Percentiles rank a stretch among this genome's conserved stretches.
These are phyloP conservation scores for Paramecium primaurelia DNA, from an alignment of 73 alveolate genomes.

Conservation along the genomic window DNA sequence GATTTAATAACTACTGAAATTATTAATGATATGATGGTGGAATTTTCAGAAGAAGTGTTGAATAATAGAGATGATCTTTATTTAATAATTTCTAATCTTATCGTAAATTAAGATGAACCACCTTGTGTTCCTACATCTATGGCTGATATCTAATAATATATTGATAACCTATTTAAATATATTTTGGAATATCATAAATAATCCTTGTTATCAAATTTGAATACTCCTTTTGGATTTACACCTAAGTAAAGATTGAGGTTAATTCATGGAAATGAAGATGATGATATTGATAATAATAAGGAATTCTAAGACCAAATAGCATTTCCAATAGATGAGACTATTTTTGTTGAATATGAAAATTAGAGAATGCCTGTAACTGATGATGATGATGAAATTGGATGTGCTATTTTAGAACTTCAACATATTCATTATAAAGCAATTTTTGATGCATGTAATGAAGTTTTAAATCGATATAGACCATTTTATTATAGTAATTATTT, in stretches of 20 bases:
- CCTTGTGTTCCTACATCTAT: slow-evolving; percentile 8
- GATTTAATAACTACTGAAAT: background rate
- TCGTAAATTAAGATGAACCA: background rate
- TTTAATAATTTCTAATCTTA: background rate
- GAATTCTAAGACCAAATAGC: background rate
- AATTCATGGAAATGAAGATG: slow-evolving; percentile 44
- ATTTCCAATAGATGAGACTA: slow-evolving; percentile 1
- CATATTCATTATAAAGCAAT: slow-evolving; percentile 79
- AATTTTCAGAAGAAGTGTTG: background rate
- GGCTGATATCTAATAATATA: background rate
- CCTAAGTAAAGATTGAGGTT: background rate
- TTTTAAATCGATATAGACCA: slow-evolving; percentile 72
- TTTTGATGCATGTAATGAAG: slow-evolving; percentile 80
- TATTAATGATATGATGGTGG: background rate
- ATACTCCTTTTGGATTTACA: slow-evolving; percentile 29
- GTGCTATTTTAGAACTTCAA: slow-evolving; percentile 48
- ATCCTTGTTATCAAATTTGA: background rate
- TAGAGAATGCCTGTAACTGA: background rate
- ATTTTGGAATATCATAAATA: background rate
- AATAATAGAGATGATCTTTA: background rate
- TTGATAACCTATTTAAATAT: background rate
- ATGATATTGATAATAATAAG: background rate
- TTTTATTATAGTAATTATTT: background rate
- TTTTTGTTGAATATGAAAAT: background rate
- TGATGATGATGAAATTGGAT: background rate